Evolutionary conservation across 1,284 basidiomycete genomes (phyloP), one percentile per base, ranked within the genome.

Genomic region (Ustilago tritici): DNA sequence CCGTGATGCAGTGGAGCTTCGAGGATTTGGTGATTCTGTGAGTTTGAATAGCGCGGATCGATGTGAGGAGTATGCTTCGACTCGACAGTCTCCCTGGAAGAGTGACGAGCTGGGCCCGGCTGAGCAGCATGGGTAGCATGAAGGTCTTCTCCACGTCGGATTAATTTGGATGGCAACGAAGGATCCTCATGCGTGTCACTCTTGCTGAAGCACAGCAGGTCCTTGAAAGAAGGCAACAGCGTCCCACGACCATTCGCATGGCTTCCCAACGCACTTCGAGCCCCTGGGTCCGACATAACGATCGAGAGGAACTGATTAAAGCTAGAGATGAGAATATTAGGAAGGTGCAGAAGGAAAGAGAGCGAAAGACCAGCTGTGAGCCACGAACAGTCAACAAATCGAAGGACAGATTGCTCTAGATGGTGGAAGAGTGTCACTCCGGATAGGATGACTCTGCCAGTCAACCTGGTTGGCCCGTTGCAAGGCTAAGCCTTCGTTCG

Each of bases 191-290:
- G 43, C 6, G 35, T 32, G 28, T 40, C 35, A 15, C 46, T 31
- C n/a, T 53, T 55, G n/a, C 54, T 56, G 31, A 66, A 63, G 14
- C 58, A 49, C 6, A 73, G 54, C 6, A 73, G 35, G 17, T 73
- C 70, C 19, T 47, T 41, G 50, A 73, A 73, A 7, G 70, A 68
- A 2, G 70, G 70, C 11, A 73, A 28, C 8, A 61, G 65, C 31
- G 47, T 36, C 19, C 46, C 54, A 14, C 47, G 35, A 23, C 43
- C 32, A 19, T 34, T 34, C 28, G 35, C 19, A 5, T 5, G 11
- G 9, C 36, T 35, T 0, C 19, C 8, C 14, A 31, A 23, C 28
- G 38, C 32, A 17, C 43, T 19, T 23, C 35, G 49, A 32, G 28
- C 4, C 4, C n/a, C 49, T 55, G 53, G 23, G 11, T 19, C 12